Evolutionary conservation across 164 flowering plant species (phyloP).

Genomic region (Aristolochia contorta): DNA sequence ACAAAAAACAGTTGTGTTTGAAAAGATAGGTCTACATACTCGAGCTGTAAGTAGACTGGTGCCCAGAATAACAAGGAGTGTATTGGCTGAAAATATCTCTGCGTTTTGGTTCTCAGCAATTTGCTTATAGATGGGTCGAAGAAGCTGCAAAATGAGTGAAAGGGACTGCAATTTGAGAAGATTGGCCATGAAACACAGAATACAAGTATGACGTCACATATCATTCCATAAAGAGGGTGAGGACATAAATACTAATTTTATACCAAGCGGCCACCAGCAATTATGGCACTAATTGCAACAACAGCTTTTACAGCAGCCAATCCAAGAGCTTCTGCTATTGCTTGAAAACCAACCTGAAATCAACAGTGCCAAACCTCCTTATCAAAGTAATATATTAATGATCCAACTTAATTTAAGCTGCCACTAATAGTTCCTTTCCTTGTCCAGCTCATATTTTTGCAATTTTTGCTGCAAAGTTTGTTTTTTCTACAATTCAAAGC

Average conservation of each 20-base stretch:
- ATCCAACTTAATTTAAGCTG: no score
- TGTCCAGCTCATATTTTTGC: no score
- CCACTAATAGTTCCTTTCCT: no score
- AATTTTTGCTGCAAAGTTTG: no score
- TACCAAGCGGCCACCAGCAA: constrained; percentile 99
- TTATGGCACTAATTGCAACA: constrained; percentile 90
- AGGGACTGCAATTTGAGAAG: no score
- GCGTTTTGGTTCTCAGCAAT: constrained; percentile 99
- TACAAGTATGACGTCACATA: no score
- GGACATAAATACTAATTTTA: not conserved
- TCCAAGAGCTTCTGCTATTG: constrained; percentile 99
- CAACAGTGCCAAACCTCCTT: constrained; percentile 1
- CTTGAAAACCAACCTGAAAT: constrained; percentile 88
- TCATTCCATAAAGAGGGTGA: no score
- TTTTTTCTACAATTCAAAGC: no score
- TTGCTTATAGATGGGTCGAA: constrained; percentile 96
- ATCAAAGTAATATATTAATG: not conserved
- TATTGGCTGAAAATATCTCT: constrained; percentile 96
- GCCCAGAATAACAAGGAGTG: constrained; percentile 92
- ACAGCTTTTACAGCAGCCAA: constrained; percentile 94
- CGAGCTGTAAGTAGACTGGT: constrained; percentile 98
- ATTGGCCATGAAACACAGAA: no score
- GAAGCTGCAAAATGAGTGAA: constrained; percentile 46
- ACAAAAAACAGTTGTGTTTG: constrained; percentile 4
- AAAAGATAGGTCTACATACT: constrained; percentile 34